Percentiles rank a stretch among this genome's conserved stretches.
phyloP scores from a whole-genome alignment of 768 basidiomycete species.

The Saitozyma podzolica region DNA sequence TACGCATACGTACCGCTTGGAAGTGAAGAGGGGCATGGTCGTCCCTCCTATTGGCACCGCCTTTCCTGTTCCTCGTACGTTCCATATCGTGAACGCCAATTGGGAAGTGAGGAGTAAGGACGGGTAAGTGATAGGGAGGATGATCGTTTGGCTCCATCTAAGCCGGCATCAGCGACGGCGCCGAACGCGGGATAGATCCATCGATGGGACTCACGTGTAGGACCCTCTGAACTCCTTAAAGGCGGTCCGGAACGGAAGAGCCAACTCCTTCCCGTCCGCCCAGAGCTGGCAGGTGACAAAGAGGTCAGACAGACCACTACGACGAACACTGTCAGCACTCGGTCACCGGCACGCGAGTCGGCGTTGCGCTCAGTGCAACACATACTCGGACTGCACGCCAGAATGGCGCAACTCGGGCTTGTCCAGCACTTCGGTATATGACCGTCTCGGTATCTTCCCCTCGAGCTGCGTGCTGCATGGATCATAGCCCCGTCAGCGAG shows the following conservation, averaged over 20 bases:
- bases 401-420: slow-evolving; percentile 79
- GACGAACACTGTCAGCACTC: slow-evolving; percentile 7
- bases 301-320: slow-evolving; percentile 82
- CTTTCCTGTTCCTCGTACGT: slow-evolving; percentile 78
- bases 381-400: slow-evolving; percentile 72
- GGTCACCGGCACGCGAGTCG: no score
- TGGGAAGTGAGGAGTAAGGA: slow-evolving; percentile 88
- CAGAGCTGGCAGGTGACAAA: slow-evolving; percentile 90
- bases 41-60: slow-evolving; percentile 86
- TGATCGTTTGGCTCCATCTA: slow-evolving; percentile 96
- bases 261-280: slow-evolving; percentile 88
- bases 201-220: slow-evolving; percentile 62
- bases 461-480: slow-evolving; percentile 59
- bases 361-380: slow-evolving; percentile 26
- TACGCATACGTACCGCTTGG: slow-evolving; percentile 69
- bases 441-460: slow-evolving; percentile 69
- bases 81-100: slow-evolving; percentile 92
- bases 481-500: not conserved
- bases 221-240: slow-evolving; percentile 87
- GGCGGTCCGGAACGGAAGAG: slow-evolving; percentile 85
- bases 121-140: slow-evolving; percentile 86
- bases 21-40: slow-evolving; percentile 85
- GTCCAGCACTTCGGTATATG: slow-evolving; percentile 77
- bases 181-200: not conserved
- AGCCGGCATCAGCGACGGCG: slow-evolving; percentile 1